Percentiles rank a stretch among this genome's conserved stretches.
phyloP scores from a whole-genome alignment of 495 filamentous ascomycete species.

The Cryomyces antarcticus region DNA sequence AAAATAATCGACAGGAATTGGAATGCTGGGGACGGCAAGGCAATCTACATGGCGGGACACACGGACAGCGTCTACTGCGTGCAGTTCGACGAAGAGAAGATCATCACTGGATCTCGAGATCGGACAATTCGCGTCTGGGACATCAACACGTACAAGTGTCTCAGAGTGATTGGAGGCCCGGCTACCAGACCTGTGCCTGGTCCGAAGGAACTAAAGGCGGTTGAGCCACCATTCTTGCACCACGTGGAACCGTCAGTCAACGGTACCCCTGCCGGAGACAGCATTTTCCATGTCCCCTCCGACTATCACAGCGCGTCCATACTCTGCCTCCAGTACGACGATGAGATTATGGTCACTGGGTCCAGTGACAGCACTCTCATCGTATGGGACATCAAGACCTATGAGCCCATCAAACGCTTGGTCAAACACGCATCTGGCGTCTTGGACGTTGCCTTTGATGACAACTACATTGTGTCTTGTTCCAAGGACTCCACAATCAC shows the following conservation, averaged over 20 bases:
- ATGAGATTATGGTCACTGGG: slow-evolving; percentile 79
- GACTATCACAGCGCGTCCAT: slow-evolving; percentile 69
- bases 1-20: slow-evolving; percentile 57
- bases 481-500: slow-evolving; percentile 85
- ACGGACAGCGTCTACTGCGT: slow-evolving; percentile 90
- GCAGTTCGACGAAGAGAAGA: slow-evolving; percentile 94
- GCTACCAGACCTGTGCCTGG: slow-evolving; percentile 5
- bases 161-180: slow-evolving; percentile 51
- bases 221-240: slow-evolving; percentile 2
- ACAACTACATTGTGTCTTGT: slow-evolving; percentile 82
- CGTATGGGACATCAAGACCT: slow-evolving; percentile 64
- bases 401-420: slow-evolving; percentile 58
- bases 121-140: slow-evolving; percentile 92
- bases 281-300: slow-evolving; percentile 16
- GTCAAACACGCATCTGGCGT: slow-evolving; percentile 65
- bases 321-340: slow-evolving; percentile 85
- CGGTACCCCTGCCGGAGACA: slow-evolving; percentile 23
- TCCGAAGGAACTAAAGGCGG: slow-evolving; percentile 10
- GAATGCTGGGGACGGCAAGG: slow-evolving; percentile 53
- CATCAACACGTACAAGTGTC: slow-evolving; percentile 63
- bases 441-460: slow-evolving; percentile 79
- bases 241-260: slow-evolving; percentile 21
- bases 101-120: slow-evolving; percentile 90
- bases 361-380: slow-evolving; percentile 87
- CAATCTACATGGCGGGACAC: slow-evolving; percentile 81